These are phyloP conservation scores for Mallotus repandus DNA, from an alignment of 441 rosid genomes.

Conservation along the genomic window DNA sequence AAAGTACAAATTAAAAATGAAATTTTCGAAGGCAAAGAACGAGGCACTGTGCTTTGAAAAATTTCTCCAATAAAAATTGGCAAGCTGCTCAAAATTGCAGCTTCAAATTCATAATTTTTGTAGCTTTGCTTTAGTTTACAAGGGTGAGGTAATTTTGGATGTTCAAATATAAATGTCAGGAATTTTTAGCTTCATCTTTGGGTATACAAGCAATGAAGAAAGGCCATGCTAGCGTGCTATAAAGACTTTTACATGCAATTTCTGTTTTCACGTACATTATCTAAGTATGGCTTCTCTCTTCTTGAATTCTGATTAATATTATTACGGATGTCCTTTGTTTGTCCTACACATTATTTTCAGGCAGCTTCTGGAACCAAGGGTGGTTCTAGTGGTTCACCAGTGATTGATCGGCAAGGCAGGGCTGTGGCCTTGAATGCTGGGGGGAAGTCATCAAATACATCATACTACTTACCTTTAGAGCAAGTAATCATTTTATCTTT, in stretches of 20 bases:
- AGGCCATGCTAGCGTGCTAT: background rate
- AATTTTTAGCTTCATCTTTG: background rate
- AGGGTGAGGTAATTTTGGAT: background rate
- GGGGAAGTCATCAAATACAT: conserved; percentile 82
- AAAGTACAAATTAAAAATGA: background rate
- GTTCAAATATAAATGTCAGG: background rate
- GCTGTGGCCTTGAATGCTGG: conserved; percentile 99
- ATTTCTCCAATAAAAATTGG: too few relatives aligned
- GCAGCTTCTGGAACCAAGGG: conserved; percentile 99
- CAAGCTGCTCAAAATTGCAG: too few relatives aligned
- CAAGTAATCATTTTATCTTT: conserved; percentile 49
- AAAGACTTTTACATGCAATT: background rate
- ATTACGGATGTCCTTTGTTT: background rate
- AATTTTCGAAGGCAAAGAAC: background rate
- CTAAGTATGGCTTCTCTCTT: background rate
- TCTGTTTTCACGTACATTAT: background rate
- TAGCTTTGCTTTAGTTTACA: background rate
- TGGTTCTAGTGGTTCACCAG: conserved; percentile 99
- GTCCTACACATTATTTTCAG: conserved; percentile 34
- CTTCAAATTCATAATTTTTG: too few relatives aligned
- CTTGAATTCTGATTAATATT: background rate
- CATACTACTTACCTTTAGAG: conserved; percentile 86
- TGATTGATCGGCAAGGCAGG: conserved; percentile 93
- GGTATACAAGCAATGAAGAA: background rate
- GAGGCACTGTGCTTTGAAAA: background rate